Conservation (phyloP, 2,329 filamentous ascomycete genomes). For the Didymella pinodella region DNA sequence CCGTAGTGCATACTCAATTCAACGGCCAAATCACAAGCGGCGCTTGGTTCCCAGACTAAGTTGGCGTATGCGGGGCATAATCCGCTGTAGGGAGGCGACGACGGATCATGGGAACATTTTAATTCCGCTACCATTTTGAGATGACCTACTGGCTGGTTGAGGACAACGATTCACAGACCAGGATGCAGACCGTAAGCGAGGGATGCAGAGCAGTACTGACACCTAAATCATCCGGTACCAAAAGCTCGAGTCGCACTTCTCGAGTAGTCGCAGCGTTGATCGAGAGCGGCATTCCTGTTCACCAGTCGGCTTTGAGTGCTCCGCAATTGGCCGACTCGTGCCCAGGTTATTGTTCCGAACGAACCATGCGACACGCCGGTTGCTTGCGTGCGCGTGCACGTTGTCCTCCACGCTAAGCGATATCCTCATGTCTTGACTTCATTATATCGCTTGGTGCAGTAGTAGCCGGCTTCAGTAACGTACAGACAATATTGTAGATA, state of each 20-base stretch:
- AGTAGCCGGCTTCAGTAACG: neutral
- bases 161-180: neutral
- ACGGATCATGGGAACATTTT: conserved; percentile 1
- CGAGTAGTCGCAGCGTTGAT: neutral
- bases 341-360: neutral
- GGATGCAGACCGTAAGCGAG: neutral
- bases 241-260: neutral
- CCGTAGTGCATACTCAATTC: neutral
- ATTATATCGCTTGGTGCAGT: neutral
- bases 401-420: neutral
- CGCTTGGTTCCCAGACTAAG: neutral
- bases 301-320: neutral
- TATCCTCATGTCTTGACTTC: conserved; percentile 4
- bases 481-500: neutral
- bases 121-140: conserved; percentile 4
- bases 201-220: neutral
- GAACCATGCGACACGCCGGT: neutral
- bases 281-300: neutral
- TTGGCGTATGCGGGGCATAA: conserved; percentile 12
- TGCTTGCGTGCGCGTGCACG: neutral
- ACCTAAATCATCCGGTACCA: neutral
- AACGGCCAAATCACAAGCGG: neutral
- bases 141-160: conserved; percentile 4
- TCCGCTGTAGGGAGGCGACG: conserved; percentile 2
- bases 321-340: neutral